Evolutionary conservation across 176 grass and related monocot species (phyloP).

Genomic region (Phragmites australis): DNA sequence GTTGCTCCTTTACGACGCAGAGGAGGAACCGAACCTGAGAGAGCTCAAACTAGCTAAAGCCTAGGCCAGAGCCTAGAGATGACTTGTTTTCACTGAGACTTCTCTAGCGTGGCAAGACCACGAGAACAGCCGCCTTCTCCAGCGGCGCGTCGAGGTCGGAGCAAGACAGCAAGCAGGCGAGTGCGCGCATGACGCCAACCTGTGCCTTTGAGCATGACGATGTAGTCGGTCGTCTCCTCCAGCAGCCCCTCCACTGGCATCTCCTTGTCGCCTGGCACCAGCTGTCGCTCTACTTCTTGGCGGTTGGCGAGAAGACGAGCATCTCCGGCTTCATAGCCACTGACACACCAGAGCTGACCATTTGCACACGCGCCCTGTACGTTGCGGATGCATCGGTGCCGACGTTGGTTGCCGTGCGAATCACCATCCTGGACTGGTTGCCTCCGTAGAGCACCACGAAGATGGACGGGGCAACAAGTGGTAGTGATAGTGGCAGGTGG

Average conservation of each 20-base stretch:
- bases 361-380: too few relatives aligned
- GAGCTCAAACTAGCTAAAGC: background rate
- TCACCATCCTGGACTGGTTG: too few relatives aligned
- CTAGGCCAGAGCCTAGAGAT: too few relatives aligned
- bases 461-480: too few relatives aligned
- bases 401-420: too few relatives aligned
- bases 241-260: conserved; percentile 60
- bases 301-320: too few relatives aligned
- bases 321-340: too few relatives aligned
- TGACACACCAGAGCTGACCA: too few relatives aligned
- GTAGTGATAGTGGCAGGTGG: too few relatives aligned
- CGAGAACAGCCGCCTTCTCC: background rate
- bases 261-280: conserved; percentile 65
- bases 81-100: background rate
- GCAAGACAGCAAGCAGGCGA: conserved; percentile 59
- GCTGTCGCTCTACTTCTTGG: conserved; percentile 19
- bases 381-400: too few relatives aligned
- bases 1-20: background rate
- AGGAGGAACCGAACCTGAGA: background rate
- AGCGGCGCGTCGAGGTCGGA: conserved; percentile 47
- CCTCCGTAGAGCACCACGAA: too few relatives aligned
- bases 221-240: conserved; percentile 81
- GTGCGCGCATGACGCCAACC: conserved; percentile 69
- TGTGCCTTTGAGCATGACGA: conserved; percentile 59
- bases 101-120: background rate